Conservation (phyloP, 73 alveolate genomes). For the Symbiodinium pilosum region DNA sequence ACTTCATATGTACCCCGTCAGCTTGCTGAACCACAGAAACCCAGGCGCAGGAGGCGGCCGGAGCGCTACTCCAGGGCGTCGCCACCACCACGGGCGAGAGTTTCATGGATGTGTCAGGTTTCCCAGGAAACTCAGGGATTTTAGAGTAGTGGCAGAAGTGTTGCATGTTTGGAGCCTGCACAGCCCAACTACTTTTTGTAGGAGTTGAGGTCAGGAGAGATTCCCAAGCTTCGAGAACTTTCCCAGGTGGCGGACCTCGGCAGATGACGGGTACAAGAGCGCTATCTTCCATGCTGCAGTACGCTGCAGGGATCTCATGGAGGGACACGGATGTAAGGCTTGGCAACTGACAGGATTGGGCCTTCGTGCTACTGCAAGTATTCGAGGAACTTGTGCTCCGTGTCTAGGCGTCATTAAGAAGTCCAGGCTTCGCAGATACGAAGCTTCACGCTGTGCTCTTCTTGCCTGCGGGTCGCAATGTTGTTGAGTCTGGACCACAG, state of each 20-base stretch:
- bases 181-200: no score
- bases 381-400: neutral
- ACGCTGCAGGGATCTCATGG: conserved; percentile 29
- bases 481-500: no score
- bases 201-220: no score
- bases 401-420: no score
- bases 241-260: conserved; percentile 53
- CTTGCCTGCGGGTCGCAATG: no score
- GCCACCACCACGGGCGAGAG: conserved; percentile 17
- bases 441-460: no score
- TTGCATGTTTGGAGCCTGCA: neutral
- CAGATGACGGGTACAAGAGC: conserved; percentile 77
- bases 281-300: conserved; percentile 80
- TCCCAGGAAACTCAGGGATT: neutral
- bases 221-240: no score
- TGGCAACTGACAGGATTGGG: neutral
- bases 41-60: conserved; percentile 60
- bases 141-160: neutral
- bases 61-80: conserved; percentile 14
- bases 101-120: conserved; percentile 21
- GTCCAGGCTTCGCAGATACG: no score
- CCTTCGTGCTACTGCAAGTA: neutral
- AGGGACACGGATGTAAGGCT: neutral
- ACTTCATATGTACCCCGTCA: no score
- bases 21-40: neutral